Evolutionary conservation across 2,329 filamentous ascomycete species (phyloP).

Genomic region (Aspergillus transmontanensis): DNA sequence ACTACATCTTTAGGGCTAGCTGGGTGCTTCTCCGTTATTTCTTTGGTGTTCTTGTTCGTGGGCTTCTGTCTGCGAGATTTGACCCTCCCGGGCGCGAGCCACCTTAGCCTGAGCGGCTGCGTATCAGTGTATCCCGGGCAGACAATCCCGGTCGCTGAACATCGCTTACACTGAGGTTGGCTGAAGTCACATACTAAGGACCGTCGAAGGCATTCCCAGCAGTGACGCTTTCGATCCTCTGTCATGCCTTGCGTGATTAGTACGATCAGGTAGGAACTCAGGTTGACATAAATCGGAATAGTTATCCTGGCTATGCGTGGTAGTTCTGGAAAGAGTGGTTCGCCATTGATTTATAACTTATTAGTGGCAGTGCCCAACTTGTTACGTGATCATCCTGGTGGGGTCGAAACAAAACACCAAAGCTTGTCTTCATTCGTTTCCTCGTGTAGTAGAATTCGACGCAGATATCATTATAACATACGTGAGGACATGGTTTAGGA

Average conservation of each 20-base stretch:
- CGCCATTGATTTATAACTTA: too few species aligned
- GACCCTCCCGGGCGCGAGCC: slow-evolving; percentile 29
- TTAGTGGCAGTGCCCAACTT: neutral
- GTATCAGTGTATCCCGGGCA: slow-evolving; percentile 46
- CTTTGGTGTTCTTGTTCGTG: neutral
- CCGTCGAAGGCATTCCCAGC: slow-evolving; percentile 49
- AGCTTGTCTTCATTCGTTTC: too few species aligned
- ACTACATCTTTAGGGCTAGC: too few species aligned
- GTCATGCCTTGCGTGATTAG: neutral
- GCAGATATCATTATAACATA: too few species aligned
- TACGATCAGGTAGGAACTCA: neutral
- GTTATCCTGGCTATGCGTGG: neutral
- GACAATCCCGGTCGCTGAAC: slow-evolving; percentile 33
- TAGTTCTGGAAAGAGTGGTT: neutral
- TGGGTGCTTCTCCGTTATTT: neutral
- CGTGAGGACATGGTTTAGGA: too few species aligned
- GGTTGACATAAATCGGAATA: neutral
- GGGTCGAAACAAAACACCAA: neutral
- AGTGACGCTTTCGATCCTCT: slow-evolving; percentile 30
- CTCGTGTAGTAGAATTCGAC: neutral
- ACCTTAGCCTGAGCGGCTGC: slow-evolving; percentile 38
- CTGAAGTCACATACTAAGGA: slow-evolving; percentile 44
- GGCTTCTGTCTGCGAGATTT: slow-evolving; percentile 2
- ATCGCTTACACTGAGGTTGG: slow-evolving; percentile 42
- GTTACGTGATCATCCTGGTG: neutral